Base-by-base conservation (phyloP, 768 basidiomycete genomes). In the Suillus fuscotomentosus region DNA sequence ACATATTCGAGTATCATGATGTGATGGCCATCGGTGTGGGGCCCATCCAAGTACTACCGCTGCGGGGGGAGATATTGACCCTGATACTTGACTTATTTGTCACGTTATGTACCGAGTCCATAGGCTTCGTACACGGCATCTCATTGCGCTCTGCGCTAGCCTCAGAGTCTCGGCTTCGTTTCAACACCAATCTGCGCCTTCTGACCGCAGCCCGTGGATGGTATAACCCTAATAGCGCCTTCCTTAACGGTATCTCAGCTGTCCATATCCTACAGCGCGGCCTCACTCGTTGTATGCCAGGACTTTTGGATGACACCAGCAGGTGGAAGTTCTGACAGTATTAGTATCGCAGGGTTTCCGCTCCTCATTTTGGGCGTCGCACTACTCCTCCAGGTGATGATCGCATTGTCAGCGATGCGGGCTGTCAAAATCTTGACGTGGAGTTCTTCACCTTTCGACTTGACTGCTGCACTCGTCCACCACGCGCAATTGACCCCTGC, bases 211-310 rank as follows among this genome's bases (percentile, higher is more conserved):
- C 15, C 15, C 41, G 15, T 1, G 69, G 70, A 3, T 63, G 38
- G 42, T 64, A 65, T 9, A 70, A 65, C 47, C 69, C 74, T 13
- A 75, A 73, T 13, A 70, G 75, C 48, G 68, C 66, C 7, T 0
- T 55, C 9, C 71, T 62, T 2, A 76, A 72, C 13, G 0, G 66
- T 14, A 9, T 70, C 43, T 73, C 73, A 73, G 67, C 68, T 38
- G 53, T 76, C 22, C 72, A 60, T 73, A 17, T 75, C 75, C 42
- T 76, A 73, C 41, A 68, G 67, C 39, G 73, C 74, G 15, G 67
- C 70, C 61, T 65, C 69, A 10, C 70, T 76, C 17, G 68, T 71
- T 20, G 20, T 65, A 7, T 13, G 14, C 61, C 4, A 8, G 7
- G 20, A 45, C n/a, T 1, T 9, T 45, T 3, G n/a, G n/a, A 2